Conservation (phyloP, 192 early-diverging fungal species). For the Coemansia sp. region DNA sequence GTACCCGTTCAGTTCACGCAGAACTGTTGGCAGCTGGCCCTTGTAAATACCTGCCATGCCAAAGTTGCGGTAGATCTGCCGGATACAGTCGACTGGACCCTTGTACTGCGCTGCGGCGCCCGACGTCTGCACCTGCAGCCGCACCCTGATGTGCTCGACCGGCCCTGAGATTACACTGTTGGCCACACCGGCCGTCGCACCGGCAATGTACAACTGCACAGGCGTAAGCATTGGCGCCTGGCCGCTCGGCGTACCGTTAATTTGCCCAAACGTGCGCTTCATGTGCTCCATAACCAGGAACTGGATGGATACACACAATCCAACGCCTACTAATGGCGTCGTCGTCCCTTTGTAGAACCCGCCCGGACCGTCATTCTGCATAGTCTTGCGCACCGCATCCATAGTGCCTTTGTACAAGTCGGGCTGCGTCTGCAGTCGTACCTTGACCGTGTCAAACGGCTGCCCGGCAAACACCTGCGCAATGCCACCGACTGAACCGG, state of each 20-base stretch:
- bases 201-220: conserved; percentile 81
- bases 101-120: conserved; percentile 56
- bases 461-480: conserved; percentile 77
- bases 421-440: conserved; percentile 92
- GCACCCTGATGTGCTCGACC: conserved; percentile 93
- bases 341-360: conserved; percentile 95
- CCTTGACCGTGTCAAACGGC: conserved; percentile 82
- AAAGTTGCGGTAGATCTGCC: conserved; percentile 72
- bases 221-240: conserved; percentile 59
- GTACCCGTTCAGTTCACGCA: conserved; percentile 90
- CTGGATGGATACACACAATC: conserved; percentile 97
- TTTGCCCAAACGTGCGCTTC: conserved; percentile 73
- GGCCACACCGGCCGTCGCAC: conserved; percentile 81
- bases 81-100: conserved; percentile 83
- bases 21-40: conserved; percentile 81
- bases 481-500: conserved; percentile 74
- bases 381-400: conserved; percentile 85
- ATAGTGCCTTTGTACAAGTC: conserved; percentile 75
- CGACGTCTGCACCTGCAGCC: conserved; percentile 89
- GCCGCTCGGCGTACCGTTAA: conserved; percentile 57
- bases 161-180: conserved; percentile 89
- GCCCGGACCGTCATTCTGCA: conserved; percentile 72
- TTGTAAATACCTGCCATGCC: conserved; percentile 85
- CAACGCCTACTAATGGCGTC: conserved; percentile 90
- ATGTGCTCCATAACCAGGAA: conserved; percentile 85